Evolutionary conservation across 2,329 filamentous ascomycete species (phyloP), one percentile per base, ranked within the genome.

Genomic region (Xylariomycetidae sp.): DNA sequence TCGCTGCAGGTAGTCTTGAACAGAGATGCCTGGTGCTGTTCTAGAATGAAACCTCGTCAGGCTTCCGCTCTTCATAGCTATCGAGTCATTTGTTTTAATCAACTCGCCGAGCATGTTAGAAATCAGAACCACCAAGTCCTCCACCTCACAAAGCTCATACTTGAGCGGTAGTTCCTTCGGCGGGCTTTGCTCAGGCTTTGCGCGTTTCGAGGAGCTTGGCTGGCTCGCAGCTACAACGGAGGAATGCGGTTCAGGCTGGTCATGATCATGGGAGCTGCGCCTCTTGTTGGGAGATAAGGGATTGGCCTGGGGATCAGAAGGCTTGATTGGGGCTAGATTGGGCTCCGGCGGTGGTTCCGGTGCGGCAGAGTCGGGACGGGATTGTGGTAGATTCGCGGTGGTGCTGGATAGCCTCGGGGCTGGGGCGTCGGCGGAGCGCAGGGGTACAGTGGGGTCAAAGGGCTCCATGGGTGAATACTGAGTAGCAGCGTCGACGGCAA

Each of bases 71-170:
- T 83, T 80, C 35, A 96, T 76, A 29, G 90, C 89, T 43, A 92
- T 79, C 30, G 76, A 76, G 58, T 98, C 92, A 53, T 98, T 98
- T 43, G 90, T 86, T 41, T 86, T 81, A 47, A 98, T 94, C 30
- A 98, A 69, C 62, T 98, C 92, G 61, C 89, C 82, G 30, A 98
- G 73, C 92, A 98, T 97, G 54, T 94, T 87, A 28, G 89, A 81
- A 46, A 98, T 92, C 40, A 98, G 67, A 26, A 90, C 72, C 17
- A 95, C 92, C 56, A 98, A 77, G 56, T 96, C 89, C 51, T 88
- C 85, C 7, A 86, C 77, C 25, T 83, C 71, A 57, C 87, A 94
- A 9, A 80, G 67, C 59, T 95, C 88, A 59, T 98, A 98, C 50
- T 74, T 72, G 39, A 74, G 61, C 1, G 92, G 85, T 54, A 92